Evolutionary conservation across 2,329 filamentous ascomycete genomes (phyloP), one percentile per base, ranked within the genome.

Genomic region (Colletotrichum tanaceti): DNA sequence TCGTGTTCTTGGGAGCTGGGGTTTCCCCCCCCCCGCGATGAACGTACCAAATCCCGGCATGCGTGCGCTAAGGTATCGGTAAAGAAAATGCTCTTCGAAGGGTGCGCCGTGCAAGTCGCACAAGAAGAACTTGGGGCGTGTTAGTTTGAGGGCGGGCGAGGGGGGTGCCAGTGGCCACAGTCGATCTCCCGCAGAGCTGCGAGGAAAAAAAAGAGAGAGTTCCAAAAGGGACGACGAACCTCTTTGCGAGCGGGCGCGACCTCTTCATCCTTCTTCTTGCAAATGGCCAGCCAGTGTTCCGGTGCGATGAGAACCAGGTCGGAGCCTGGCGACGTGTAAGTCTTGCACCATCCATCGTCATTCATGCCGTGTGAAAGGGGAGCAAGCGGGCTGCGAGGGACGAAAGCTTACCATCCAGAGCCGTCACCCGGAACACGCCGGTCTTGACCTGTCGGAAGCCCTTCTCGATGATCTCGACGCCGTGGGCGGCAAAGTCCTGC

Each of bases 201-300:
- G 18, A 13, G 18, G 38, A 18, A 5, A 0, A 5, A 0, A n/a
- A n/a, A n/a, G n/a, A n/a, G n/a, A n/a, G n/a, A 11, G 18, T 9
- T 18, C n/a, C n/a, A n/a, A 18, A n/a, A 13, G 5, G 5, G 7
- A 32, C 28, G 28, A 39, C 61, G 43, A 16, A 68, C 62, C 49
- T 65, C 62, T 32, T 60, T 68, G 10, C 47, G 65, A 20, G 65
- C 65, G 11, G 65, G 55, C 5, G 61, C 49, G 5, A 68, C 55
- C 32, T 65, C 65, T 5, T 68, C 65, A 14, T 68, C 65, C 22
- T 57, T 68, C 62, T 68, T 68, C 28, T 68, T 68, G 43, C 62
- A 65, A 3, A 65, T 49, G 7, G 65, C 55, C 14, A 68, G 11
- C 65, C 55, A 68, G 22, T 68, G 41, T 16, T 65, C 55, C 5